Evolutionary conservation across 495 filamentous ascomycete genomes (phyloP), one percentile per base, ranked within the genome.

Genomic region (Neurospora tetraspora): DNA sequence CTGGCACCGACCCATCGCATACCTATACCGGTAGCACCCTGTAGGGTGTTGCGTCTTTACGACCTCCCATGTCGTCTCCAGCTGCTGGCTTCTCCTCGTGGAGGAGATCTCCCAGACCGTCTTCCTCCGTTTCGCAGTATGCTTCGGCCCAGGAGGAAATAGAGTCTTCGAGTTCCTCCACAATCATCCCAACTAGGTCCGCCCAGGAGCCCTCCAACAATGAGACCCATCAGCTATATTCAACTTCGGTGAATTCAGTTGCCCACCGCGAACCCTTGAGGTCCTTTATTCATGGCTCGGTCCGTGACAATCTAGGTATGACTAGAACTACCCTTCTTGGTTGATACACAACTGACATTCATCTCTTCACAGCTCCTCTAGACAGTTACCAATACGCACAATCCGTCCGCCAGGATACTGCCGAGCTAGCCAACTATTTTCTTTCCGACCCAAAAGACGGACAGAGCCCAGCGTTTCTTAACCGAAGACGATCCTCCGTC

Each of bases 371-470:
- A 84, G 83, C 80, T 40, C 81, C 84, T 5, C 73, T 86, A 83
- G 92, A 96, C 76, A 89, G 86, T 74, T 87, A 88, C 8, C 89
- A 91, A 71, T 92, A 92, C 81, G 89, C 91, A 31, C 87, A 89
- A 59, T 91, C 89, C 72, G 92, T 99, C 14, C 90, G 96, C 71
- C 92, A 97, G 79, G 90, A 97, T 77, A 97, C 96, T 2, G 94
- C 94, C 39, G 93, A 97, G 79, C 87, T 99, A 40, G 95, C 96
- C 34, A 93, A 88, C 7, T 92, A 92, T 75, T 92, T 92, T n/a
- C 85, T 98, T 39, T 93, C 91, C 70, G 88, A 90, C 76, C 85
- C 87, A 71, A 77, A 83, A 45, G 80, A 83, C 71, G 78, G 77
- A 68, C 79, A 75, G 31, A 82, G 78, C 71, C 76, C 80, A 42